Evolutionary conservation across 805 yeast genomes (phyloP), one percentile per base, ranked within the genome.

Genomic region (Sugiyamaella lignohabitans): DNA sequence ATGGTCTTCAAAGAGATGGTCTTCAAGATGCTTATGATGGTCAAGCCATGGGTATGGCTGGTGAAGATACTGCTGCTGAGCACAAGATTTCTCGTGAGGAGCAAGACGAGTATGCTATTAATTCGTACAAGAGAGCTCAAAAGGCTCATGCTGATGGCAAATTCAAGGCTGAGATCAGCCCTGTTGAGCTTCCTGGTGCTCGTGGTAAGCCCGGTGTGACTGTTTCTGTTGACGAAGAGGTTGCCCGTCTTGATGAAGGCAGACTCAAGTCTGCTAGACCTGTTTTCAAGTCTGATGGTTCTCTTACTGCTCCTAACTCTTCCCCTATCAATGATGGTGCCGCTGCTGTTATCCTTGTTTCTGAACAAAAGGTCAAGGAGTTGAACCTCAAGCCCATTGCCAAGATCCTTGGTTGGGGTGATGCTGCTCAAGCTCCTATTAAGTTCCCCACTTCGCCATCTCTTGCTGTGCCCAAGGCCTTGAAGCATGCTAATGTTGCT

Each of bases 241-340:
- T 76, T 50, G 62, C 70, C 48, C 87, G 87, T 63, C 75, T 89
- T 58, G 78, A 91, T 70, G 88, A 85, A 67, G 73, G 74, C 37
- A 87, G 78, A 66, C 72, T 93, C 58, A 79, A 75, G 64, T 44
- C 82, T 49, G 96, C 98, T 24, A 84, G 98, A 73, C 80, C 98
- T 45, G 98, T 87, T 34, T 93, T 93, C 82, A 84, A 86, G 71
- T 81, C 78, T 69, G 96, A 88, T 62, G 98, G 98, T 65, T 86
- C 97, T 36, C 91, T 93, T 52, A 91, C 98, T 35, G 98, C 96
- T 21, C 94, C 97, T 59, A 94, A 93, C 66, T 95, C 98, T 23
- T 87, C 97, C 23, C 87, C 94, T 62, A 75, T 93, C 61, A 93
- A 91, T 68, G 99, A 93, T 68, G 99, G 99, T 70, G 98, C 87